A percentile compares a stretch with the other conserved stretches of the same genome.
phyloP scores from a whole-genome alignment of 225 moss, liverwort and hornwort genomes.

The Bryum argenteum region DNA sequence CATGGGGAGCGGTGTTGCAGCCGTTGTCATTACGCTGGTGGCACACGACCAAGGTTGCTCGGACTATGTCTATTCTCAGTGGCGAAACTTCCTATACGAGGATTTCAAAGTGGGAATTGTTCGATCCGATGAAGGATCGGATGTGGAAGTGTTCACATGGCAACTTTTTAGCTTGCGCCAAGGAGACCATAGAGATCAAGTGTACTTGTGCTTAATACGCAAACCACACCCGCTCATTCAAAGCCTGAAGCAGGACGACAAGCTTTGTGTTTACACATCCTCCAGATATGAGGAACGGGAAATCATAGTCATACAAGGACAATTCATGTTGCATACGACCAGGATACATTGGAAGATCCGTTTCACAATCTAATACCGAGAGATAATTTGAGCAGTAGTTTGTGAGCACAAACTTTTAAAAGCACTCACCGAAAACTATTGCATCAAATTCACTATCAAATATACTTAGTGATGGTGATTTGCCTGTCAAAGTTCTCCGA shows the following conservation, averaged over 20 bases:
- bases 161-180: slow-evolving; percentile 19
- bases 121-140: neutral
- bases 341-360: neutral
- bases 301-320: slow-evolving; percentile 45
- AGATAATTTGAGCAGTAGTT: slow-evolving; percentile 22
- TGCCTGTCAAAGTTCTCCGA: too few species aligned
- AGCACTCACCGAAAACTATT: neutral
- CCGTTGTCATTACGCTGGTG: slow-evolving; percentile 31
- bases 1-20: neutral
- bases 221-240: slow-evolving; percentile 24
- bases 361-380: neutral
- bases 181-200: slow-evolving; percentile 32
- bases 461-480: neutral
- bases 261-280: slow-evolving; percentile 24
- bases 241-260: slow-evolving; percentile 26
- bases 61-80: neutral
- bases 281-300: neutral
- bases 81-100: slow-evolving; percentile 18
- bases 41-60: slow-evolving; percentile 47
- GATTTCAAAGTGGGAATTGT: slow-evolving; percentile 29
- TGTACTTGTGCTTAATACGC: slow-evolving; percentile 38
- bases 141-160: slow-evolving; percentile 23
- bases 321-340: slow-evolving; percentile 4
- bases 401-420: neutral
- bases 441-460: too few species aligned